phyloP scores from a whole-genome alignment of 2,329 filamentous ascomycete species.

The Coniochaeta prunicola region DNA sequence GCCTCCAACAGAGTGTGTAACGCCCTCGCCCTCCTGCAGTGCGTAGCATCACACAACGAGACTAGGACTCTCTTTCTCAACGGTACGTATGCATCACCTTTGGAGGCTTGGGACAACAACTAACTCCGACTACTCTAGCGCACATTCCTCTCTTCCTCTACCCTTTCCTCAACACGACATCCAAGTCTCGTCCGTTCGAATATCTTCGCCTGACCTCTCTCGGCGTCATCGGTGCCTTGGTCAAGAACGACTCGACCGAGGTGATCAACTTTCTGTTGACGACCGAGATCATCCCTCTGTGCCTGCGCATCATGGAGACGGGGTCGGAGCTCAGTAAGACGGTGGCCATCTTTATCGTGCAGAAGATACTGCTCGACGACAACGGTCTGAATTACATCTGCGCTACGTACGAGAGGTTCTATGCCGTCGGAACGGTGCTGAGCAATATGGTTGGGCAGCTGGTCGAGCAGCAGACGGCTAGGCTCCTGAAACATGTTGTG shows the following conservation, averaged over 20 bases:
- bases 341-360: conserved; percentile 98
- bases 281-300: conserved; percentile 96
- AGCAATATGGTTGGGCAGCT: conserved; percentile 99
- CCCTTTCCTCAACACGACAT: conserved; percentile 96
- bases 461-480: conserved; percentile 93
- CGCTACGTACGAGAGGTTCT: conserved; percentile 97
- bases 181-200: conserved; percentile 94
- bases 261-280: conserved; percentile 99
- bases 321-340: conserved; percentile 98
- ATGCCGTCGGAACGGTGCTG: conserved; percentile 92
- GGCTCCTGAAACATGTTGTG: conserved; percentile 94
- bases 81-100: conserved; percentile 45
- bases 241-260: conserved; percentile 97
- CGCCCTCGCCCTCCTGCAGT: conserved; percentile 89
- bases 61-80: conserved; percentile 90
- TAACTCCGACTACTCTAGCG: conserved; percentile 42
- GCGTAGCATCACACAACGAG: conserved; percentile 95
- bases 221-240: conserved; percentile 91
- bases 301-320: conserved; percentile 98
- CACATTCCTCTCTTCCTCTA: conserved; percentile 98
- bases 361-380: conserved; percentile 96
- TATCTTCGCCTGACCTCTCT: conserved; percentile 93
- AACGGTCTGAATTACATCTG: conserved; percentile 97
- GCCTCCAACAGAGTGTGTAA: conserved; percentile 97
- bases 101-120: neutral